A percentile compares a stretch with the other conserved stretches of the same genome.
Evolutionary conservation across 306 rosid genomes (phyloP).

Genomic region (Bauhinia variegata): DNA sequence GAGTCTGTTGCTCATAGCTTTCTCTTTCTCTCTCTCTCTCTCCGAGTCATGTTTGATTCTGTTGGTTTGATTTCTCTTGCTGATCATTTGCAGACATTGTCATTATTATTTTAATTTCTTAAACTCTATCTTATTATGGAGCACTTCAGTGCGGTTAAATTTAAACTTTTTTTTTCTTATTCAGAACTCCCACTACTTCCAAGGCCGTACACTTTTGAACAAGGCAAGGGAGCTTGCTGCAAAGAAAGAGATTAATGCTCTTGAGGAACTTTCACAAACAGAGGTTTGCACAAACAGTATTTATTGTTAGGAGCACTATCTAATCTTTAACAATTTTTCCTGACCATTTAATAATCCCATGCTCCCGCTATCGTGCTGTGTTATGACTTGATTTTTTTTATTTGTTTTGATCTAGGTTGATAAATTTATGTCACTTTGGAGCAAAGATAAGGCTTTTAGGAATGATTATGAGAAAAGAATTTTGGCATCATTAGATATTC

Average conservation of each 20-base stretch:
- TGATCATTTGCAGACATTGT: conserved; percentile 5
- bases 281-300: conserved; percentile 62
- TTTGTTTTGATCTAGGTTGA: conserved; percentile 50
- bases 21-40: too few relatives aligned
- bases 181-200: conserved; percentile 74
- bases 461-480: conserved; percentile 85
- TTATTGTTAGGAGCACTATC: conserved; percentile 11
- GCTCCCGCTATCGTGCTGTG: background rate
- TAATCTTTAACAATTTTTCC: conserved; percentile 12
- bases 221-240: conserved; percentile 81
- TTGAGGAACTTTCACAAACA: conserved; percentile 61
- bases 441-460: conserved; percentile 68
- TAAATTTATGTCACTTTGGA: conserved; percentile 85
- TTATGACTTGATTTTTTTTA: conserved; percentile 20
- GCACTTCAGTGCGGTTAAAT: conserved; percentile 1
- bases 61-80: background rate
- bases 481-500: conserved; percentile 72
- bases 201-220: conserved; percentile 64
- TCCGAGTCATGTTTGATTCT: too few relatives aligned
- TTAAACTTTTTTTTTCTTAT: conserved; percentile 25
- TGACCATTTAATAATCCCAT: background rate
- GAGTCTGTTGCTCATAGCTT: too few relatives aligned
- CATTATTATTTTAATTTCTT: conserved; percentile 7
- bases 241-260: conserved; percentile 64
- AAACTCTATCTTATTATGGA: background rate